Conservation (phyloP, 1,284 basidiomycete species). For the Kwoniella shivajii region DNA sequence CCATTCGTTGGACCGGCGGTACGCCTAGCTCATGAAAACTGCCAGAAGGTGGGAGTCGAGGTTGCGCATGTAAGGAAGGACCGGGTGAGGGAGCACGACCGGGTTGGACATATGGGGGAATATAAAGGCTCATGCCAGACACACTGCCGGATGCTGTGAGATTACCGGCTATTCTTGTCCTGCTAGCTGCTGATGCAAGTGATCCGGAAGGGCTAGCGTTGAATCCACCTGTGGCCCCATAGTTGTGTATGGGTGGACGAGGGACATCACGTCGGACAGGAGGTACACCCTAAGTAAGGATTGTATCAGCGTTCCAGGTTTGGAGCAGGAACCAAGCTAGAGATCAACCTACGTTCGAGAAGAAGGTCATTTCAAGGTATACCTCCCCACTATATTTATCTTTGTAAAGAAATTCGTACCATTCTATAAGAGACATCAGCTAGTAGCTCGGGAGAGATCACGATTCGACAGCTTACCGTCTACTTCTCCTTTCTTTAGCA, state of each 20-base stretch:
- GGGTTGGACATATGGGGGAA: constrained; percentile 45
- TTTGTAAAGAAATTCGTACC: constrained; percentile 87
- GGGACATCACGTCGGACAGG: constrained; percentile 49
- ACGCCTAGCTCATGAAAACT: constrained; percentile 48
- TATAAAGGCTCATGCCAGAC: constrained; percentile 50
- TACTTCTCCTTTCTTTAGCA: constrained; percentile 90
- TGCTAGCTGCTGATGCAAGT: constrained; percentile 24
- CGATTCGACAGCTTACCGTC: constrained; percentile 69
- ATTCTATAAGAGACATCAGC: constrained; percentile 63
- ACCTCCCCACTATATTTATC: constrained; percentile 92
- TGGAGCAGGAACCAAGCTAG: neutral
- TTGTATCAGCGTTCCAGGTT: neutral
- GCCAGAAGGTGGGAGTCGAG: constrained; percentile 18
- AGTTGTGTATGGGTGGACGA: constrained; percentile 33
- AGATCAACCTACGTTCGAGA: constrained; percentile 76
- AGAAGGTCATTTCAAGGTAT: constrained; percentile 92
- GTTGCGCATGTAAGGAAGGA: constrained; percentile 4
- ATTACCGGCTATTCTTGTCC: constrained; percentile 11
- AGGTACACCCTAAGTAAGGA: constrained; percentile 41
- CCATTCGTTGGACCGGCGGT: constrained; percentile 32
- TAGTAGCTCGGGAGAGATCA: neutral
- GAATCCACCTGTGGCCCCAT: constrained; percentile 24
- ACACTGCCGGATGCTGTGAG: constrained; percentile 40
- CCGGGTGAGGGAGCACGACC: constrained; percentile 16
- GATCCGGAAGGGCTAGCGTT: constrained; percentile 25